These are phyloP conservation scores for Tricholoma sp. DNA, from an alignment of 768 basidiomycete species.

Conservation along the genomic window DNA sequence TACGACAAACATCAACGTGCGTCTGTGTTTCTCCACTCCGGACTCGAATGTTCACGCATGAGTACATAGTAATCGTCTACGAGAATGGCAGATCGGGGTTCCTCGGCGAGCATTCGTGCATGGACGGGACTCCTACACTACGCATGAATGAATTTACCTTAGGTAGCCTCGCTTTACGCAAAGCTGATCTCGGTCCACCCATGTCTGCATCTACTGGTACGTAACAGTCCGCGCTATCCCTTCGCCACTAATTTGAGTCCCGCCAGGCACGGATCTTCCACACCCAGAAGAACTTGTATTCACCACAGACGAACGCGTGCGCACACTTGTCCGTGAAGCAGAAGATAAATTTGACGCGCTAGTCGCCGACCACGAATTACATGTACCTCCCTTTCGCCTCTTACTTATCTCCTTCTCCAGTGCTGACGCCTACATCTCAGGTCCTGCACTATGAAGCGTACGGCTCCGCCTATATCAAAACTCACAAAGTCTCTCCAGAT, in stretches of 20 bases:
- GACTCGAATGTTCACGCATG: background rate
- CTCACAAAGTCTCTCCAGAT: slow-evolving; percentile 80
- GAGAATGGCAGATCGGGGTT: slow-evolving; percentile 95
- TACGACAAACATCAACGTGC: slow-evolving; percentile 95
- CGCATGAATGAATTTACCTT: slow-evolving; percentile 94
- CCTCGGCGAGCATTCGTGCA: slow-evolving; percentile 81
- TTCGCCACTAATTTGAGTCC: background rate
- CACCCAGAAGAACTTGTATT: slow-evolving; percentile 68
- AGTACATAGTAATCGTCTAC: slow-evolving; percentile 78
- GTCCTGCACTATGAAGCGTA: slow-evolving; percentile 85
- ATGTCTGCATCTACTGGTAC: slow-evolving; percentile 21
- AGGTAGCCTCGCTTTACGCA: slow-evolving; percentile 65
- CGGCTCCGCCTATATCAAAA: slow-evolving; percentile 85
- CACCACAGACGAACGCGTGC: slow-evolving; percentile 51
- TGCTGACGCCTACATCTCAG: slow-evolving; percentile 21
- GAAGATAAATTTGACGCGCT: slow-evolving; percentile 70
- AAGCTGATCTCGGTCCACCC: slow-evolving; percentile 68
- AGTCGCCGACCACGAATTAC: slow-evolving; percentile 74
- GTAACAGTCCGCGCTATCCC: background rate
- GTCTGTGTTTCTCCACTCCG: slow-evolving; percentile 20
- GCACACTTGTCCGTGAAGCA: slow-evolving; percentile 49
- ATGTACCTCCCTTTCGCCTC: slow-evolving; percentile 36
- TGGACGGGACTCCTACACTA: slow-evolving; percentile 94
- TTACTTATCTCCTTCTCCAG: background rate
- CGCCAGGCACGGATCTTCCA: slow-evolving; percentile 37